phyloP scores from a whole-genome alignment of 2,329 filamentous ascomycete genomes.

The Tympanopsis confertula region DNA sequence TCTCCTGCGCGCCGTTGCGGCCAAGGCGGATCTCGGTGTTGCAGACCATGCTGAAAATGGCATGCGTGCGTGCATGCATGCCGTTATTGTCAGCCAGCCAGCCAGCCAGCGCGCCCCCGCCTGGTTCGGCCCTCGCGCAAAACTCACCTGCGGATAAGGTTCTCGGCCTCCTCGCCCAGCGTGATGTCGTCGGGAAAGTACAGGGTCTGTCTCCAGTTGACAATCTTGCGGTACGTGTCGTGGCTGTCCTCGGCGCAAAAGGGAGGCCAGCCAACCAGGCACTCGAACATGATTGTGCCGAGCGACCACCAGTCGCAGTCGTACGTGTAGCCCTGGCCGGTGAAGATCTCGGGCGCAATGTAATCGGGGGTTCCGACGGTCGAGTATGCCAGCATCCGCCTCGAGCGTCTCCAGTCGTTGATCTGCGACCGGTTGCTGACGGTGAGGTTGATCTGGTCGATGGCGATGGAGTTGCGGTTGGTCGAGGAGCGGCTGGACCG shows the following conservation, averaged over 20 bases:
- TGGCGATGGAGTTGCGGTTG: constrained; percentile 85
- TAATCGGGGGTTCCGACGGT: constrained; percentile 97
- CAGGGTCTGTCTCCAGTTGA: constrained; percentile 90
- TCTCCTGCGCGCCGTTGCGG: constrained; percentile 74
- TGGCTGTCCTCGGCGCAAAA: constrained; percentile 97
- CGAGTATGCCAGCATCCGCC: constrained; percentile 91
- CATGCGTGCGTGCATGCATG: not conserved
- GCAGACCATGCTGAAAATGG: constrained; percentile 64
- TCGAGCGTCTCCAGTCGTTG: constrained; percentile 96
- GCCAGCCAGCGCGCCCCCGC: constrained; percentile 2
- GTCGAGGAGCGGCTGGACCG: constrained; percentile 53
- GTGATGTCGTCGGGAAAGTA: constrained; percentile 96
- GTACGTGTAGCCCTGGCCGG: constrained; percentile 87
- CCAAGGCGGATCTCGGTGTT: constrained; percentile 88
- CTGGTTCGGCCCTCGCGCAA: not conserved
- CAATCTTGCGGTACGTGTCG: constrained; percentile 97
- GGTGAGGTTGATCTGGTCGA: constrained; percentile 96
- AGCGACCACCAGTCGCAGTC: constrained; percentile 99
- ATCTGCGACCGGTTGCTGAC: constrained; percentile 96
- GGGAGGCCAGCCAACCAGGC: constrained; percentile 93
- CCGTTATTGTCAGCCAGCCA: constrained; percentile 1
- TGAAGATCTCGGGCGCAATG: constrained; percentile 97
- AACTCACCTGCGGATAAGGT: constrained; percentile 76
- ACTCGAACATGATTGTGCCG: constrained; percentile 99
- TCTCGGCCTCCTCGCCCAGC: constrained; percentile 77